Conservation (phyloP, 2,329 filamentous ascomycete genomes). For the Cryphonectria carpinicola region DNA sequence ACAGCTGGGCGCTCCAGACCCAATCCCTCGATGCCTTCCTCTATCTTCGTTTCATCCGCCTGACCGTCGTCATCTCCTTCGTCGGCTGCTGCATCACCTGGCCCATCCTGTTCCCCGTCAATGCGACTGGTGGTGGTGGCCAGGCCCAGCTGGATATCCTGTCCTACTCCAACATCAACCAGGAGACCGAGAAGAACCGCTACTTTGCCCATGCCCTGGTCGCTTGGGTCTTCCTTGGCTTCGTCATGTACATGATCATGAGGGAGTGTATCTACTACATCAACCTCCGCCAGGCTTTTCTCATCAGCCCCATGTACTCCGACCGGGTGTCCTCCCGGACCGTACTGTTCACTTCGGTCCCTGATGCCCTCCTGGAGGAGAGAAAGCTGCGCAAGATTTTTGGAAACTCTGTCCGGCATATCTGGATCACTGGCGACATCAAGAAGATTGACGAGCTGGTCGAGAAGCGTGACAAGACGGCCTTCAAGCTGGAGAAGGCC, state of each 20-base stretch:
- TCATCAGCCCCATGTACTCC: slow-evolving; percentile 81
- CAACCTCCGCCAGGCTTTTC: slow-evolving; percentile 89
- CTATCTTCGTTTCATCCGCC: slow-evolving; percentile 29
- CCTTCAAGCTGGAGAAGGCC: slow-evolving; percentile 81
- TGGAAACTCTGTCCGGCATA: slow-evolving; percentile 75
- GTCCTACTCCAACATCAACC: slow-evolving; percentile 74
- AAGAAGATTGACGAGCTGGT: slow-evolving; percentile 80
- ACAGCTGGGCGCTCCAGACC: slow-evolving; percentile 65
- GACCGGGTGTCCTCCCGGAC: slow-evolving; percentile 88
- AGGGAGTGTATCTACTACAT: slow-evolving; percentile 90
- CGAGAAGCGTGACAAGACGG: slow-evolving; percentile 77
- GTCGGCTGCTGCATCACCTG: slow-evolving; percentile 84
- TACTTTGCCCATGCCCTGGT: slow-evolving; percentile 84
- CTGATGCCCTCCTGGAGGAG: slow-evolving; percentile 76
- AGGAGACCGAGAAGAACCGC: slow-evolving; percentile 54
- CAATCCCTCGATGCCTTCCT: slow-evolving; percentile 30
- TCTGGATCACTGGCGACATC: slow-evolving; percentile 83
- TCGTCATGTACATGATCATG: slow-evolving; percentile 86
- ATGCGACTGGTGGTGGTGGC: slow-evolving; percentile 75
- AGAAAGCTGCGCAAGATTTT: slow-evolving; percentile 79
- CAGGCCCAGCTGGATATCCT: slow-evolving; percentile 74
- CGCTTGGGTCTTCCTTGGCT: slow-evolving; percentile 82
- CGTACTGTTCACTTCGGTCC: slow-evolving; percentile 86
- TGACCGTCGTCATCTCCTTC: slow-evolving; percentile 62
- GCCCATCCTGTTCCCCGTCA: slow-evolving; percentile 85